Evolutionary conservation across 2,329 filamentous ascomycete genomes (phyloP).

Genomic region (Fusarium buxicola): DNA sequence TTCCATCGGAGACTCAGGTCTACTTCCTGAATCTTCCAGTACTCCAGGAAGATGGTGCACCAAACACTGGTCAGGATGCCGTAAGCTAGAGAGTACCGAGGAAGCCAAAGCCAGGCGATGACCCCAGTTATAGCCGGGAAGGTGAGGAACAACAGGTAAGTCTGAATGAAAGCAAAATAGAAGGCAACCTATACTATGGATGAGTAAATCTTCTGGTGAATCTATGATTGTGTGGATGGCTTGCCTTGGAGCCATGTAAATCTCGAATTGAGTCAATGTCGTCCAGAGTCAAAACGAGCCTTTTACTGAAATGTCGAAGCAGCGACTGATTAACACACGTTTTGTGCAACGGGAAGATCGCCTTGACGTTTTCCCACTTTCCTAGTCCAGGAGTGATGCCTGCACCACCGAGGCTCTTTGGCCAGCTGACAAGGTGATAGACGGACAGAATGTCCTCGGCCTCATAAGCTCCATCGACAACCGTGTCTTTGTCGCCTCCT

Average conservation of each 20-base stretch:
- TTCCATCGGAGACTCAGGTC: constrained; percentile 80
- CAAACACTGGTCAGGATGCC: constrained; percentile 75
- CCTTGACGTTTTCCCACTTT: constrained; percentile 69
- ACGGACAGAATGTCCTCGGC: constrained; percentile 78
- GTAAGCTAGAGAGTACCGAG: constrained; percentile 77
- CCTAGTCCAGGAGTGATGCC: constrained; percentile 69
- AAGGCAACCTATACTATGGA: constrained; percentile 68
- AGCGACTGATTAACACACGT: constrained; percentile 66
- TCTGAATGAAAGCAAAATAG: constrained; percentile 86
- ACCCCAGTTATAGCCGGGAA: constrained; percentile 77
- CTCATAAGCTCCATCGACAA: constrained; percentile 64
- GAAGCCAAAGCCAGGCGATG: constrained; percentile 75
- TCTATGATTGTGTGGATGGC: accelerated
- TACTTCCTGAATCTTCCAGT: constrained; percentile 80
- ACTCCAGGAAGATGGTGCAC: constrained; percentile 81
- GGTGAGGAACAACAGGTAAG: constrained; percentile 76
- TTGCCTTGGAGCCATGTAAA: constrained; percentile 69
- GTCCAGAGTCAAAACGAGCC: constrained; percentile 60
- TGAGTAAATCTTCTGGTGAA: accelerated
- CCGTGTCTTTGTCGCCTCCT: constrained; percentile 62
- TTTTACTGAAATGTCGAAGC: constrained; percentile 66
- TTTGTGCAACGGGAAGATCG: constrained; percentile 73
- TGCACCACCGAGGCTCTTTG: constrained; percentile 69
- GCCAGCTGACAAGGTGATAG: constrained; percentile 73
- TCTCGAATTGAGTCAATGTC: constrained; percentile 71